Evolutionary conservation across 306 rosid genomes (phyloP), one percentile per base, ranked within the genome.

Genomic region (Vigna reflexopilosa): DNA sequence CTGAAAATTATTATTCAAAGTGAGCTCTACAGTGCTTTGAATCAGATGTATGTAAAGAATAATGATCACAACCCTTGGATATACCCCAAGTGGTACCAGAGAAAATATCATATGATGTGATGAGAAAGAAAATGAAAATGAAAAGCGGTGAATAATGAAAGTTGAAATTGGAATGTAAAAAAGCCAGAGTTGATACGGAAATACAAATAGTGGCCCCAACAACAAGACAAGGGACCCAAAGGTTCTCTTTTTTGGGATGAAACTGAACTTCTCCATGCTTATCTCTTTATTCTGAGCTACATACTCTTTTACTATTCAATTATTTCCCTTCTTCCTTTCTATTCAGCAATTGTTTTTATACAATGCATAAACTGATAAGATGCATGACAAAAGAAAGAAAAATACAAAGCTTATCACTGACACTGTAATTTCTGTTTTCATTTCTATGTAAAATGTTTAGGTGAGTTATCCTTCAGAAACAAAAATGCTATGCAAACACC

Each of bases 231-330:
- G 87, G 90, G 93, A 59, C 83, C 89, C 91, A 32, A 80, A 83
- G 86, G 81, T 71, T 71, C 75, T 81, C 73, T 84, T 7, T 44
- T 82, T 85, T 77, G 86, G 79, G 82, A 76, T 84, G 79, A 84
- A 92, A 89, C 86, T 88, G 79, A 80, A 78, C 90, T 83, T 92
- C 86, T 64, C 85, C 88, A 86, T 89, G 84, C 94, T 88, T 89
- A 90, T 92, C 93, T 77, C 87, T 49, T 76, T 68, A 76, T 66
- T 19, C 80, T 54, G 15, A 54, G 78, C 62, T 82, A 69, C 75
- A 73, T 67, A 61, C 50, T 57, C 20, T 42, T 70, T 70, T 24
- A 70, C 83, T 76, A 67, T 63, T 13, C 70, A 77, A 14, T 42
- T 40, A 51, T 10, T 6, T 63, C 45, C 15, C 11, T 15, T 66